A percentile compares a stretch with the other conserved stretches of the same genome.
Evolutionary conservation across 257 asterid genomes (phyloP).

Genomic region (Catharanthus roseus): DNA sequence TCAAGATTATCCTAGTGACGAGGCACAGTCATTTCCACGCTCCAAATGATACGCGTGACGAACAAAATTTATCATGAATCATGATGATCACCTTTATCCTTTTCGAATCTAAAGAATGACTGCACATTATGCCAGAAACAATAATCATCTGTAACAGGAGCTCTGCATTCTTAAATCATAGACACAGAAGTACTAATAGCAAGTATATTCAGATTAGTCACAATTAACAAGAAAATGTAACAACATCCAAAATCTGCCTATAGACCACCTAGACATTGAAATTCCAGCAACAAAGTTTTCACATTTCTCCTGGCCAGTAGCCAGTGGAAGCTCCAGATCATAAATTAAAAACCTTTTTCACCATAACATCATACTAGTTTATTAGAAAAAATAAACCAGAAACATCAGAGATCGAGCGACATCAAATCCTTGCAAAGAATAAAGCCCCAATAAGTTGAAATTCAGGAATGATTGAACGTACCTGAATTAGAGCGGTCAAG

Average conservation of each 20-base stretch:
- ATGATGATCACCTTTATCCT: not conserved
- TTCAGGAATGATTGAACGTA: conserved; percentile 8
- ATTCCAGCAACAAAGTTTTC: not conserved
- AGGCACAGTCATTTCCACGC: not conserved
- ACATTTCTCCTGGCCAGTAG: not conserved
- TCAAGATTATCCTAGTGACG: not conserved
- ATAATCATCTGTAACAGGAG: not conserved
- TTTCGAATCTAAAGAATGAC: not conserved
- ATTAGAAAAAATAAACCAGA: not conserved
- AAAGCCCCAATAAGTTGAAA: not conserved
- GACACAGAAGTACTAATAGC: no score
- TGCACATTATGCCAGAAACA: not conserved
- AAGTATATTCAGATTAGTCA: no score
- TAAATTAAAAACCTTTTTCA: not conserved
- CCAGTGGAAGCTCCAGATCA: not conserved
- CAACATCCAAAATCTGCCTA: not conserved
- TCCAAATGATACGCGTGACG: no score
- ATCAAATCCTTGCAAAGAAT: not conserved
- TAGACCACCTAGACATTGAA: not conserved
- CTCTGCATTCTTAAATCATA: not conserved
- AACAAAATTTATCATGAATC: not conserved
- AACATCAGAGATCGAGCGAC: not conserved
- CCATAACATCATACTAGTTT: not conserved
- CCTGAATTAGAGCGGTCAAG: conserved; percentile 72
- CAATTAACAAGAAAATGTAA: no score